Conservation (phyloP, 208 protist genomes). For the Novymonas esmeraldas region DNA sequence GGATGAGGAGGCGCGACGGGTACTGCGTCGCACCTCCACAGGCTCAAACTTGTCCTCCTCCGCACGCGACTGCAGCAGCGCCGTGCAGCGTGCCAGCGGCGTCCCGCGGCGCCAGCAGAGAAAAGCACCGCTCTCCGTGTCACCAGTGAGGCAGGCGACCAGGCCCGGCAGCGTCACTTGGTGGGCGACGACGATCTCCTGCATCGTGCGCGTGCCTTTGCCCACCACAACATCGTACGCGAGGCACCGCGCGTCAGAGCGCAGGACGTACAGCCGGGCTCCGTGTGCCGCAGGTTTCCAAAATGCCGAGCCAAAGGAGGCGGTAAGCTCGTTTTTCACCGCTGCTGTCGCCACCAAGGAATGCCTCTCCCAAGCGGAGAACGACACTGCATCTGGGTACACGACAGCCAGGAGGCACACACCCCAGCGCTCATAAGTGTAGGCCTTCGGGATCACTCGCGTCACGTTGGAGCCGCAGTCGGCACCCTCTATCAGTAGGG, state of each 20-base stretch:
- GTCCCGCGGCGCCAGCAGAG: conserved; percentile 23
- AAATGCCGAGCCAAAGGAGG: conserved; percentile 17
- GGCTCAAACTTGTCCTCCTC: conserved; percentile 14
- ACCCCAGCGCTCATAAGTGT: conserved; percentile 2
- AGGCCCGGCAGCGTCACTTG: conserved; percentile 23
- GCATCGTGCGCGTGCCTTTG: background rate
- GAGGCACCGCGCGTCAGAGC: conserved; percentile 33
- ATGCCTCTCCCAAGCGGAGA: conserved; percentile 16
- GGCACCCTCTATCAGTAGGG: conserved; percentile 1
- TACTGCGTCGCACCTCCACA: conserved; percentile 3
- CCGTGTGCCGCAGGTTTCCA: conserved; percentile 26
- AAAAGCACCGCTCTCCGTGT: conserved; percentile 8
- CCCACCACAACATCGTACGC: conserved; percentile 31
- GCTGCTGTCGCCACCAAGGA: conserved; percentile 19
- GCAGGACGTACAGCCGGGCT: conserved; percentile 24
- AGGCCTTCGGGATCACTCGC: background rate
- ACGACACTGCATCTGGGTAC: conserved; percentile 34
- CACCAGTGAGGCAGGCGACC: conserved; percentile 20
- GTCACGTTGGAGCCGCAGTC: background rate
- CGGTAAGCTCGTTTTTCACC: conserved; percentile 36
- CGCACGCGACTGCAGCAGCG: conserved; percentile 12
- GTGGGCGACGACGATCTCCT: conserved; percentile 16
- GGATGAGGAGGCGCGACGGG: background rate
- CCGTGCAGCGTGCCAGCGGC: conserved; percentile 10
- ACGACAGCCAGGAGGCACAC: conserved; percentile 23